Evolutionary conservation across 1,284 basidiomycete species (phyloP).

Genomic region (Cryptococcus sp.): DNA sequence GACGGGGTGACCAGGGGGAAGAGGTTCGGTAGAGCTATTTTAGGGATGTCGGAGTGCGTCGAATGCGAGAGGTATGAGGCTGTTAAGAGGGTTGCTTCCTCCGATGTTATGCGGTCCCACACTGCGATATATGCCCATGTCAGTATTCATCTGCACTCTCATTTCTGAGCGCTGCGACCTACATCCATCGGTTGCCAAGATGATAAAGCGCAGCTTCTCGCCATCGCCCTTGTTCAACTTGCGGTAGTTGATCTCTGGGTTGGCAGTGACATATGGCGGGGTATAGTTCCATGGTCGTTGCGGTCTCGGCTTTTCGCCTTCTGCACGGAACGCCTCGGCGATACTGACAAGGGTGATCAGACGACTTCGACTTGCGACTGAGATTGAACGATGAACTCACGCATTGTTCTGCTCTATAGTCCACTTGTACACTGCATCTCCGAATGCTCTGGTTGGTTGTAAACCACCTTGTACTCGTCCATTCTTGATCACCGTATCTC

Average conservation of each 20-base stretch:
- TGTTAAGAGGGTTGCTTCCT: constrained; percentile 89
- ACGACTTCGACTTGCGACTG: neutral
- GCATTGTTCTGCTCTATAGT: constrained; percentile 65
- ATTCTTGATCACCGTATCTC: constrained; percentile 74
- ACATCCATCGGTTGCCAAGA: constrained; percentile 86
- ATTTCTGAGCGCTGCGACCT: constrained; percentile 29
- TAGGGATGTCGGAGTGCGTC: constrained; percentile 47
- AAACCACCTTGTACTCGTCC: constrained; percentile 90
- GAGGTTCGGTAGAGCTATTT: constrained; percentile 32
- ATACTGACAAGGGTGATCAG: constrained; percentile 56
- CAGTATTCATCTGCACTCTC: neutral
- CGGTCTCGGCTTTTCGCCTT: constrained; percentile 64
- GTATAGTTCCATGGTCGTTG: constrained; percentile 68
- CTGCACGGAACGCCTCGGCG: constrained; percentile 65
- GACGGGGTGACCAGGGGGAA: constrained; percentile 28
- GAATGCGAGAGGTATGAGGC: constrained; percentile 77
- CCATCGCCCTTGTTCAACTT: constrained; percentile 54
- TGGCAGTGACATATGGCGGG: constrained; percentile 92
- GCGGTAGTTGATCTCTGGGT: constrained; percentile 83
- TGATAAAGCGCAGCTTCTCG: constrained; percentile 66
- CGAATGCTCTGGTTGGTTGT: constrained; percentile 86
- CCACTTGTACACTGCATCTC: constrained; percentile 91
- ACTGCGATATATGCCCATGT: constrained; percentile 49
- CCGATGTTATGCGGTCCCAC: constrained; percentile 93
- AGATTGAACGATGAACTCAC: constrained; percentile 56